These are phyloP conservation scores for Naematelia encephala DNA, from an alignment of 768 basidiomycete species.

Conservation along the genomic window DNA sequence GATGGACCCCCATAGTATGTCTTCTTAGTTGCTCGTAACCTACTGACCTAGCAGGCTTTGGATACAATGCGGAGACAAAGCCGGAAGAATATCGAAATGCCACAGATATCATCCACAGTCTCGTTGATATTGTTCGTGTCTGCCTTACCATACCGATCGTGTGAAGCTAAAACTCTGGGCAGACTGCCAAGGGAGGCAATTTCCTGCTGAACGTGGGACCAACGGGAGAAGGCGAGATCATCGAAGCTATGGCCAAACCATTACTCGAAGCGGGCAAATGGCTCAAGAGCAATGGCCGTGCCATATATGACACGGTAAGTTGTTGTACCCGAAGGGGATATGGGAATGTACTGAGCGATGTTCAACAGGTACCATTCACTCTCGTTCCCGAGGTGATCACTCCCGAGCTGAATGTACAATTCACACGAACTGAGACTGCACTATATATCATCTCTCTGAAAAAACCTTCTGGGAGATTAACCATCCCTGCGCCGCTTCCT, in stretches of 20 bases:
- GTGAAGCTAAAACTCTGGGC: not conserved
- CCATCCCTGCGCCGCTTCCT: not conserved
- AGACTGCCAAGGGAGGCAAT: slow-evolving; percentile 9
- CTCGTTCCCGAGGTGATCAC: slow-evolving; percentile 6
- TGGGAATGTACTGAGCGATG: not conserved
- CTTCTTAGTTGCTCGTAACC: not conserved
- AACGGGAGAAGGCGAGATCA: slow-evolving; percentile 7
- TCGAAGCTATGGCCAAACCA: slow-evolving; percentile 4
- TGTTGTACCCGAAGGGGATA: not conserved
- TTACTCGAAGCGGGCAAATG: slow-evolving; percentile 5
- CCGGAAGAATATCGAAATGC: slow-evolving; percentile 5
- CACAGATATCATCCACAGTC: slow-evolving; percentile 8
- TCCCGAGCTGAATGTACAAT: not conserved
- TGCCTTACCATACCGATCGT: not conserved
- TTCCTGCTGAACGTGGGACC: slow-evolving; percentile 12
- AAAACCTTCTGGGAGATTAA: not conserved
- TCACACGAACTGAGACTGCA: not conserved
- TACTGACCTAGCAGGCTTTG: not conserved
- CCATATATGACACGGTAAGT: slow-evolving; percentile 13
- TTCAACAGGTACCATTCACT: slow-evolving; percentile 4
- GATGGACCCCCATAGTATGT: slow-evolving; percentile 5
- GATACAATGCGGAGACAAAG: not conserved
- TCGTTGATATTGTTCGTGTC: slow-evolving; percentile 8
- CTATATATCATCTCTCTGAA: slow-evolving; percentile 6
- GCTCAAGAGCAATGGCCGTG: slow-evolving; percentile 8